Evolutionary conservation across 352 stramenopile species (phyloP), one percentile per base, ranked within the genome.

Genomic region (Phytophthora ramorum): DNA sequence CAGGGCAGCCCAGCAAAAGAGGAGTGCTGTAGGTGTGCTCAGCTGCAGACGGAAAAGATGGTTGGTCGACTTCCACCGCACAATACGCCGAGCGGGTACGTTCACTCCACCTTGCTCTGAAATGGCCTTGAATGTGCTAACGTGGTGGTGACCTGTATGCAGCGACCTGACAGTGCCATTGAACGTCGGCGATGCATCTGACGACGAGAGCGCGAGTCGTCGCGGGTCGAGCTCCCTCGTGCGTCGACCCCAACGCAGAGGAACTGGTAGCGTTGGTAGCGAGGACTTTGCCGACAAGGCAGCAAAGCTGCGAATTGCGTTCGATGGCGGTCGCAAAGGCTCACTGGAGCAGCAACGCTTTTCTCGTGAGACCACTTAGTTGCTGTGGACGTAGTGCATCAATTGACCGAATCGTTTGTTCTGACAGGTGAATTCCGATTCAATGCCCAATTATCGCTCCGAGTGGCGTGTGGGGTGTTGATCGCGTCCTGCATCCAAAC

Each of bases 401-500:
- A 32, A 19, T 19, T 46, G 40, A 22, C 40, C 34, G 14, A 22
- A 14, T 24, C 12, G 28, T 32, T 32, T 52, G 12, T 49, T 9
- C 46, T 34, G 3, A 37, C 63, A 82, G 74, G 66, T 24, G 74
- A 79, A 30, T 79, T 83, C 45, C 71, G 71, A 9, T 77, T 80
- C 55, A 83, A 83, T 51, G 46, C 71, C 4, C 58, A 83, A 45
- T 63, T 83, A 43, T 44, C 75, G 1, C 30, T 83, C 19, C 76
- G 76, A 47, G 76, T 81, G 16, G 76, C 76, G 20, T 55, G 56
- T 32, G 76, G 76, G 17, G 76, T 85, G 2, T 30, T 82, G 22
- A 55, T 85, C 13, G 73, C 76, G 12, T 80, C 76, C 16, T 52
- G 63, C 12, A 69, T 85, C 37, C 73, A 82, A 50, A 82, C 73